These are phyloP conservation scores for Daldinia concentrica DNA, from an alignment of 495 filamentous ascomycete genomes.

Conservation along the genomic window DNA sequence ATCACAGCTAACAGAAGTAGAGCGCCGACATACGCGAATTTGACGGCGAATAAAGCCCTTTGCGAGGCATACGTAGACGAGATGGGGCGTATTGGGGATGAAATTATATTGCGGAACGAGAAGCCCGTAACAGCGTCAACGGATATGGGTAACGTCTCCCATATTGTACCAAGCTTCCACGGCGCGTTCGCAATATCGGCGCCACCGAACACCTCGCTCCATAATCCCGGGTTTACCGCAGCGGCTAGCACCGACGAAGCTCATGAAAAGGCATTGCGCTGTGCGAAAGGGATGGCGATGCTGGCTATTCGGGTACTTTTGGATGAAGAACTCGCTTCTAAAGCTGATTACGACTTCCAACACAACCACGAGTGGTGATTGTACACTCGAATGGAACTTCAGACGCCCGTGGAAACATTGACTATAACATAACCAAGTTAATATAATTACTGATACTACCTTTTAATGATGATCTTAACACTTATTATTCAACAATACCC, in stretches of 20 bases:
- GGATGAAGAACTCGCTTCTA: constrained; percentile 58
- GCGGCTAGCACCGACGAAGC: constrained; percentile 62
- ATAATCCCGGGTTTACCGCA: constrained; percentile 63
- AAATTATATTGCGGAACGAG: constrained; percentile 49
- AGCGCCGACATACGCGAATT: constrained; percentile 57
- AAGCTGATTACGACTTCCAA: constrained; percentile 54
- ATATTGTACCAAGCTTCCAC: constrained; percentile 66
- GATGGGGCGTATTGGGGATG: constrained; percentile 53
- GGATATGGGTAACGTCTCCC: constrained; percentile 65
- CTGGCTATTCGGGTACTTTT: constrained; percentile 59
- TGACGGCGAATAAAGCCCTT: constrained; percentile 59
- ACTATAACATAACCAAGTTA: not conserved
- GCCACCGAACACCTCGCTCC: constrained; percentile 57
- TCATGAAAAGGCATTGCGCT: constrained; percentile 56
- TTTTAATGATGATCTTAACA: too few relatives aligned
- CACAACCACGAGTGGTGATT: constrained; percentile 33
- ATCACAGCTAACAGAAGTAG: constrained; percentile 43
- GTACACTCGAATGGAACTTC: too few relatives aligned
- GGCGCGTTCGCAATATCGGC: constrained; percentile 63
- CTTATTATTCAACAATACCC: not conserved
- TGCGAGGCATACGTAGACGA: constrained; percentile 61
- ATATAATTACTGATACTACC: not conserved
- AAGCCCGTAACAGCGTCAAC: constrained; percentile 57
- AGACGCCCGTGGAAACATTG: not conserved
- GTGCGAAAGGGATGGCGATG: constrained; percentile 66